phyloP scores from a whole-genome alignment of 192 early-diverging fungal genomes.

The Funneliformis geosporum region DNA sequence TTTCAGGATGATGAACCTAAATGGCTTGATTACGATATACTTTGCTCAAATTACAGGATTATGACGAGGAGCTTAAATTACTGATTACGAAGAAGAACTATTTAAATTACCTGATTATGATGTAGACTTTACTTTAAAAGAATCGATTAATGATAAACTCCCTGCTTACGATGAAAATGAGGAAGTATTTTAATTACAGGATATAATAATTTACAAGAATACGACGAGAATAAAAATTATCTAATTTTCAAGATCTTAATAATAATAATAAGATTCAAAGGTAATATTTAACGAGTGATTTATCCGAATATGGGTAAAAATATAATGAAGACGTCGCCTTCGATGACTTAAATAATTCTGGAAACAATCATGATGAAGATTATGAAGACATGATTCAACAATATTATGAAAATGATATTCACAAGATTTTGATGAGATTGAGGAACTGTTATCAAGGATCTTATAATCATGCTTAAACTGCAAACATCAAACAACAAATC shows the following conservation, averaged over 20 bases:
- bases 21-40: neutral
- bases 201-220: too few relatives aligned
- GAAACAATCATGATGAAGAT: neutral
- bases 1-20: neutral
- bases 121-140: neutral
- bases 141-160: neutral
- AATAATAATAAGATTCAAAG: neutral
- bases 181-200: neutral
- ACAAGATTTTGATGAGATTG: too few relatives aligned
- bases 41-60: too few relatives aligned
- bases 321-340: neutral
- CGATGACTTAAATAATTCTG: neutral
- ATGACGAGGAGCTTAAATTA: neutral
- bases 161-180: neutral
- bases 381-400: neutral
- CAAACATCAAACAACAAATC: conserved; percentile 55
- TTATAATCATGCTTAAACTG: too few relatives aligned
- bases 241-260: neutral
- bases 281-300: neutral
- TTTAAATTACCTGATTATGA: too few relatives aligned
- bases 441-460: neutral
- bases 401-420: neutral
- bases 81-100: too few relatives aligned
- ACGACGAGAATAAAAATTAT: neutral
- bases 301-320: neutral